Evolutionary conservation across 805 yeast genomes (phyloP).

Genomic region (Saturnispora gosingensis): DNA sequence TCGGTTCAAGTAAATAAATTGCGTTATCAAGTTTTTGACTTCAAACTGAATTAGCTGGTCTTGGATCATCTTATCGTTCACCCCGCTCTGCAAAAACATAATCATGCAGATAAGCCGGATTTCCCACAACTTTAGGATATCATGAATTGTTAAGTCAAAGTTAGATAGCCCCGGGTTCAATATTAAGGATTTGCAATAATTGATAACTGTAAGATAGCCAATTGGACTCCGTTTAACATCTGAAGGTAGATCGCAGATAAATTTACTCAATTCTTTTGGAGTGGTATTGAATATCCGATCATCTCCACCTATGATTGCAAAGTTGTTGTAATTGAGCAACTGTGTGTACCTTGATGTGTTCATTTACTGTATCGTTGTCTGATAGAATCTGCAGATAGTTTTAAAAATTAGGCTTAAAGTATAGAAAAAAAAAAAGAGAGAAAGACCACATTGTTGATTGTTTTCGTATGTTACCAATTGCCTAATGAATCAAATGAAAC

Average conservation of each 20-base stretch:
- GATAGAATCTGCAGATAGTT: background rate
- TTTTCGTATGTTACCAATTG: background rate
- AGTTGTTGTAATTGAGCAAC: constrained; percentile 7
- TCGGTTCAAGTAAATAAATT: constrained; percentile 16
- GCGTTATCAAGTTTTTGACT: constrained; percentile 21
- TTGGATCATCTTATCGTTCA: constrained; percentile 19
- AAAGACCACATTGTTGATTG: background rate
- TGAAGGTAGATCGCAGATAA: background rate
- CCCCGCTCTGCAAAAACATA: constrained; percentile 10
- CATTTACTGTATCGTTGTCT: background rate
- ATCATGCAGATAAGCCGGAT: constrained; percentile 19
- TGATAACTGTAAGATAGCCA: constrained; percentile 19
- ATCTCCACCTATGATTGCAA: constrained; percentile 3
- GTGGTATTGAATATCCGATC: constrained; percentile 4
- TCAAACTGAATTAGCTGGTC: constrained; percentile 23
- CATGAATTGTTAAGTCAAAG: constrained; percentile 18
- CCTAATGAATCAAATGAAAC: background rate
- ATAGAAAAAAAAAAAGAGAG: background rate
- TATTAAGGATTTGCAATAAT: constrained; percentile 22
- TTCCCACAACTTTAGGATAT: constrained; percentile 38
- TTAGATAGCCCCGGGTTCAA: constrained; percentile 17
- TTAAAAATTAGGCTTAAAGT: background rate
- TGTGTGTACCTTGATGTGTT: constrained; percentile 4
- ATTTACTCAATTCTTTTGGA: constrained; percentile 2
- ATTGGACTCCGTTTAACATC: background rate